phyloP scores from a whole-genome alignment of 1,284 basidiomycete species.

The Cutaneotrichosporon daszewskae region DNA sequence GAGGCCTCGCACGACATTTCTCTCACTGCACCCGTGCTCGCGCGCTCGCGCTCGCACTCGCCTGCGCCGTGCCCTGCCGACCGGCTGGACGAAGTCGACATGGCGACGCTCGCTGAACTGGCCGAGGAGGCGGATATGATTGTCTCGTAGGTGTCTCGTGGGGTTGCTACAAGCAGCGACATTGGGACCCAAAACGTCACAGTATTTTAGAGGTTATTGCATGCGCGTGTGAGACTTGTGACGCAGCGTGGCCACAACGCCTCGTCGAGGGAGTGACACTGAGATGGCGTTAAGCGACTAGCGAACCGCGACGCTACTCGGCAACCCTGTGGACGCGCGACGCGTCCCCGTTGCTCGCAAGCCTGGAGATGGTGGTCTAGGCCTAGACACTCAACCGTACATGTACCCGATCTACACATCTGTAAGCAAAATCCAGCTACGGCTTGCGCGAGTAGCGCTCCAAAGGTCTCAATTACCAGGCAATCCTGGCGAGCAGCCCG shows the following conservation, averaged over 20 bases:
- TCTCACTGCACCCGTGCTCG: neutral
- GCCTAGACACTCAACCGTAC: too few relatives aligned
- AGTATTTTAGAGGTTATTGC: neutral
- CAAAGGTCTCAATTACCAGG: constrained; percentile 38
- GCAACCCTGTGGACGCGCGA: too few relatives aligned
- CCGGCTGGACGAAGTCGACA: neutral
- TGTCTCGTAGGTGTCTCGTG: too few relatives aligned
- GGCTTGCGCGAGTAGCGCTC: too few relatives aligned
- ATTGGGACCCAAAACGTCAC: neutral
- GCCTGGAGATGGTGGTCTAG: too few relatives aligned
- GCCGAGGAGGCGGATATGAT: neutral
- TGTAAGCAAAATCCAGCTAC: neutral
- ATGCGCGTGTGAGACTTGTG: too few relatives aligned
- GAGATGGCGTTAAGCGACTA: too few relatives aligned
- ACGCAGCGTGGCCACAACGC: too few relatives aligned
- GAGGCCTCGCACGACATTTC: neutral
- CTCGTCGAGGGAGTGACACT: too few relatives aligned
- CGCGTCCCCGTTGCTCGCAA: too few relatives aligned
- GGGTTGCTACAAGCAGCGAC: neutral
- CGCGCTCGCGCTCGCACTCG: neutral
- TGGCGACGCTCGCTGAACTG: neutral
- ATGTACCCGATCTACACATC: neutral
- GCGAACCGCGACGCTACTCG: too few relatives aligned
- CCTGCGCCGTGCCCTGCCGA: neutral
- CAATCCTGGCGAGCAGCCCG: constrained; percentile 44